Base-by-base conservation (phyloP, 257 asterid genomes). In the Knoxia roxburghii region DNA sequence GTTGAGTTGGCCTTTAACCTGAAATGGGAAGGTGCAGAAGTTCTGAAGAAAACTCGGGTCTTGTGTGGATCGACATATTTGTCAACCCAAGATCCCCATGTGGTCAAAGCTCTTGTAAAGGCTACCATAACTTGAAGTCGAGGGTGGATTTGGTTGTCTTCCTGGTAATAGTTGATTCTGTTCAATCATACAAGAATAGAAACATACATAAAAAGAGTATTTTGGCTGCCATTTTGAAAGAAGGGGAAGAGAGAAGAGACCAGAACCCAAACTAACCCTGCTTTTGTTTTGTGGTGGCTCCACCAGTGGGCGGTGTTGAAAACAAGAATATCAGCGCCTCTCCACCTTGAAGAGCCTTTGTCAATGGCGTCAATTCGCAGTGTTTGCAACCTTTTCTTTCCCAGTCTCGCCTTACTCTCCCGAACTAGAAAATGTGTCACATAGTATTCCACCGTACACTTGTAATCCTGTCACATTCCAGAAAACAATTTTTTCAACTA, bases 301-400 rank as follows among this genome's bases (percentile, higher is more conserved):
- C 97, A 94, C 97, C 96, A 94, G 71, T 94, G 97, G 60, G 96
- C 96, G 51, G 95, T 90, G 69, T 94, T 94, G 81, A 94, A 94
- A 10, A 90, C 91, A 24, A 94, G 80, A 79, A 93, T 79, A 84
- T 85, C 95, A 17, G 95, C 97, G 61, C 93, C 82, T 73, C 83
- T 86, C 99, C 99, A 94, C 75, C 91, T 86, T 3, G 96, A 85
- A 2, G 99, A 85, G 59, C 89, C 90, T 79, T 76, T 94, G 76
- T 94, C 96, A 23, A 90, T 73, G 33, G 95, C 57, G 72, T 94
- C 97, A 41, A 90, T 86, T 1, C 96, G 85, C 78, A 90, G 64
- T 0, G 96, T 88, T 77, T 87, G 95, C 73, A 60, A 75, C 56
- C 87, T 74, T 77, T 84, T 90, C 80, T 73, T 84, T 32, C 95